Base-by-base conservation (phyloP, 257 asterid species). In the Parsonsia alboflavescens region DNA sequence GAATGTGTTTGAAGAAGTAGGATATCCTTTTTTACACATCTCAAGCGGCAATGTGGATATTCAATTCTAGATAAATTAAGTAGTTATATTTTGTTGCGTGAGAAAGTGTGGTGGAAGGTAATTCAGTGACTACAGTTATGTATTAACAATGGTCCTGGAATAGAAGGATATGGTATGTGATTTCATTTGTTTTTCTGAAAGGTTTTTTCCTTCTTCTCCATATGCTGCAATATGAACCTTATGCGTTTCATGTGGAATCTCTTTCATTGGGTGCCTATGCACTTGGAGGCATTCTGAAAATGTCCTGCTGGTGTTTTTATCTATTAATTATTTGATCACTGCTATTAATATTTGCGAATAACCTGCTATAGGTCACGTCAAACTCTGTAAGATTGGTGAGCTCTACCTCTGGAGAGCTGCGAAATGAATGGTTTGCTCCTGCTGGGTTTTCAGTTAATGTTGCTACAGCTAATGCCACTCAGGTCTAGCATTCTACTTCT, bases 401-500 rank as follows among this genome's bases (percentile, higher is more conserved):
- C 78, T 88, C 97, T 75, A 82, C 85, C 57, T 81, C 98, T 64
- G 83, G 96, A 84, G 96, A 85, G 84, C 74, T 89, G 78, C 92
- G 83, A 42, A 73, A 87, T 46, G 95, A 90, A 80, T 93, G 98
- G 98, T 66, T 50, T 80, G 96, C 97, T 75, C 98, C 97, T 44
- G 82, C 82, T 15, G 93, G 89, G 69, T 88, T 80, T 75, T 91
- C 98, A 7, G 80, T 91, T 84, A 93, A 93, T 85, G 97, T 93
- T 81, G 98, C 98, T 77, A 93, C 97, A 28, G 97, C 98, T 74
- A 93, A 91, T 85, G 87, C 93, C 70, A 85, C 97, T 72, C 98
- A 93, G 97, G 97, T 91, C 22, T 75, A 24, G 19, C 41, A 2
- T 28, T 42, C 41, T 10, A 39, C 50, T 17, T 11, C n/a, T 4